Conservation (phyloP, 192 early-diverging fungal species). For the Backusella circina region DNA sequence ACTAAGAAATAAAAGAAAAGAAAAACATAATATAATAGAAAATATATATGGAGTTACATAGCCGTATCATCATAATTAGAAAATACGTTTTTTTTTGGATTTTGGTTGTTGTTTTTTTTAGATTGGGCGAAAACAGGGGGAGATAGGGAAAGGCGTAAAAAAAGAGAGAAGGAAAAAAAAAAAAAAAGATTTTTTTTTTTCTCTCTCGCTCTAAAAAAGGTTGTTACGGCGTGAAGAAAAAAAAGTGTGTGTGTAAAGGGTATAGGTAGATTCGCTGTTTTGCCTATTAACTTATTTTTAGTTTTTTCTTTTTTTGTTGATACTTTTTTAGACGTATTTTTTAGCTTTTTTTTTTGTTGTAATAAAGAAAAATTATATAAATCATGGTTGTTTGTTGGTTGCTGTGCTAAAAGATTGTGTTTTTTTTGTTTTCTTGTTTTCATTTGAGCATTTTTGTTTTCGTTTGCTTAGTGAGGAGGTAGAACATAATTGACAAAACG, state of each 20-base stretch:
- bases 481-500: conserved; percentile 28
- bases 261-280: not conserved
- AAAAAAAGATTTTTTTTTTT: too few species aligned
- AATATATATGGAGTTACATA: not conserved
- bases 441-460: not conserved
- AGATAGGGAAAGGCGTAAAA: too few species aligned
- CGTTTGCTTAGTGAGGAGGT: conserved; percentile 17
- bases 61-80: not conserved
- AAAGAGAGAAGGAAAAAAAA: too few species aligned
- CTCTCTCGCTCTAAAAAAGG: too few species aligned
- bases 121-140: too few species aligned
- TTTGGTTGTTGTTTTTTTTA: not conserved
- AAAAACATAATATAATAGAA: not conserved
- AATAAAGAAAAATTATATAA: not conserved
- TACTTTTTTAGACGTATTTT: not conserved
- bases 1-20: not conserved
- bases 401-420: not conserved
- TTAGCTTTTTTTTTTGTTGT: not conserved
- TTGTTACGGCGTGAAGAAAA: too few species aligned
- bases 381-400: not conserved
- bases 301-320: not conserved
- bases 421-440: not conserved
- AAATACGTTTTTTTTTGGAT: not conserved
- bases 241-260: too few species aligned
- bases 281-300: not conserved